phyloP scores from a whole-genome alignment of 768 basidiomycete species.

The Agrocybe praecox region DNA sequence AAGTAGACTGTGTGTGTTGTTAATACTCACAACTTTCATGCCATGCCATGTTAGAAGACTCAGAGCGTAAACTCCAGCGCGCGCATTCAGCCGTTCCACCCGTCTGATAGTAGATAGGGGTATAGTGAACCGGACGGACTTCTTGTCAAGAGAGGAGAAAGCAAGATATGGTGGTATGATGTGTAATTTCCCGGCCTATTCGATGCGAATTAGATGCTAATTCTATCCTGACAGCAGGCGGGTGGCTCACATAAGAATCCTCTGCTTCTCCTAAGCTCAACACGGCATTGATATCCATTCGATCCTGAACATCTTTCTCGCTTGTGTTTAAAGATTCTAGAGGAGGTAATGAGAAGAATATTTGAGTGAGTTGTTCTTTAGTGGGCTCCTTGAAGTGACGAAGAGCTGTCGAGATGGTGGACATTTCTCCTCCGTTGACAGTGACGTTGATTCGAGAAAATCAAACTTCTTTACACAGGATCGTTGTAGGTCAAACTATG shows the following conservation, averaged over 20 bases:
- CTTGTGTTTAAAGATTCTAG: constrained; percentile 26
- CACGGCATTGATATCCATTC: constrained; percentile 89
- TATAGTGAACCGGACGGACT: constrained; percentile 88
- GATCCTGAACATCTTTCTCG: constrained; percentile 43
- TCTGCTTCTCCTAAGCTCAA: constrained; percentile 85
- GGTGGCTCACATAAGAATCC: constrained; percentile 88
- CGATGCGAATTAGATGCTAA: constrained; percentile 7
- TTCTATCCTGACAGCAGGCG: not conserved
- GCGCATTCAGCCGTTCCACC: constrained; percentile 91
- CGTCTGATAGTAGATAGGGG: constrained; percentile 91
- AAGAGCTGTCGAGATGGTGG: constrained; percentile 85
- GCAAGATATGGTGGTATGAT: constrained; percentile 89
- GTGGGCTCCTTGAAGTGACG: constrained; percentile 92
- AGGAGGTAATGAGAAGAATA: constrained; percentile 86
- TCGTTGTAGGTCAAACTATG: too few species aligned
- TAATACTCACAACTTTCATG: constrained; percentile 79
- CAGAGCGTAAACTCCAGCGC: constrained; percentile 95
- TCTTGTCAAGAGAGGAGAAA: constrained; percentile 89
- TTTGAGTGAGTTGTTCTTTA: constrained; percentile 80
- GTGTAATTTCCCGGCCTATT: constrained; percentile 86
- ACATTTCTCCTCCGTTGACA: constrained; percentile 45
- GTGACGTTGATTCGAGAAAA: not conserved
- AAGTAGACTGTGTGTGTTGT: not conserved
- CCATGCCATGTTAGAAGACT: constrained; percentile 94
- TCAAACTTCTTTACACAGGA: too few species aligned